These are phyloP conservation scores for Pichia terricola DNA, from an alignment of 1,139 yeast genomes.

Conservation along the genomic window DNA sequence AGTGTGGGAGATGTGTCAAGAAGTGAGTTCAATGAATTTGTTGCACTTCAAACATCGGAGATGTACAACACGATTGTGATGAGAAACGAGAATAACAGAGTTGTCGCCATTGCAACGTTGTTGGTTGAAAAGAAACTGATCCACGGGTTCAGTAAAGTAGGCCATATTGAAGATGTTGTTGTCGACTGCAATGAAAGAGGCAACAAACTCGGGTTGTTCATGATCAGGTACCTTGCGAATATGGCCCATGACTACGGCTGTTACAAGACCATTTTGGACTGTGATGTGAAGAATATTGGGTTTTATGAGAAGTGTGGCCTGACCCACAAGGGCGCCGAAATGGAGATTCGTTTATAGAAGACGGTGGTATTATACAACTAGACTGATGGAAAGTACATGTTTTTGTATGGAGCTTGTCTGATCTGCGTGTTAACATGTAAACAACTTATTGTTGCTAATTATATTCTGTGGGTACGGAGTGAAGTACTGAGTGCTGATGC, in stretches of 20 bases:
- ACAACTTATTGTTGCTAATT: no score
- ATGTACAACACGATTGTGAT: constrained; percentile 52
- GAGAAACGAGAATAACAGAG: constrained; percentile 17
- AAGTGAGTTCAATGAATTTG: constrained; percentile 29
- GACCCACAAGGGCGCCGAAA: constrained; percentile 60
- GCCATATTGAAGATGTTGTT: constrained; percentile 93
- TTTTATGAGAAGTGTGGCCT: constrained; percentile 87
- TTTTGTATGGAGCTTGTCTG: no score
- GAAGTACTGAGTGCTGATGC: no score
- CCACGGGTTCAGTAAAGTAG: constrained; percentile 77
- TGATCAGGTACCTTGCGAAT: constrained; percentile 54
- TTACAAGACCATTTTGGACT: constrained; percentile 84
- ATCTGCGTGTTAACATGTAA: no score
- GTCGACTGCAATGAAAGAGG: constrained; percentile 75
- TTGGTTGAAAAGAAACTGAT: constrained; percentile 56
- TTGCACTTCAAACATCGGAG: constrained; percentile 23
- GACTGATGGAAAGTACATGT: no score
- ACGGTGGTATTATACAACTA: neutral
- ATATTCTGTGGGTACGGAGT: no score
- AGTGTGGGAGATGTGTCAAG: constrained; percentile 46
- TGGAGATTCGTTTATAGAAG: constrained; percentile 30
- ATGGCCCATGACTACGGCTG: constrained; percentile 58
- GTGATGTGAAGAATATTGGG: constrained; percentile 68
- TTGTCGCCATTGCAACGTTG: constrained; percentile 40
- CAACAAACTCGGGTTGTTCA: constrained; percentile 57